phyloP scores from a whole-genome alignment of 2,329 filamentous ascomycete genomes.

The Xylariales sp. region DNA sequence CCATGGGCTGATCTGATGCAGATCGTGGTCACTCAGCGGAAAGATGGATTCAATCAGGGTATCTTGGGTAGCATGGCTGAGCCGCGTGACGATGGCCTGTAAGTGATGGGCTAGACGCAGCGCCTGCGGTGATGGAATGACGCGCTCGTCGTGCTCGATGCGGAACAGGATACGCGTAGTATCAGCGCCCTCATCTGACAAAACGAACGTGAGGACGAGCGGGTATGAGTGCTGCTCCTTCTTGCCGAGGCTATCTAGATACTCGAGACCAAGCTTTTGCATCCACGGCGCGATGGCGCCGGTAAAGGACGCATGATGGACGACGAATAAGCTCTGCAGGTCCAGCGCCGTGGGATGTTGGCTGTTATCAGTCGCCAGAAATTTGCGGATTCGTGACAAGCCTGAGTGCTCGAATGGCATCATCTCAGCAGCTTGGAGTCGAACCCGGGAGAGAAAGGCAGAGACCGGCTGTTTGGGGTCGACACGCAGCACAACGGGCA shows the following conservation, averaged over 20 bases:
- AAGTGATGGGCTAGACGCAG: neutral
- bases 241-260: neutral
- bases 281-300: neutral
- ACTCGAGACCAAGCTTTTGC: neutral
- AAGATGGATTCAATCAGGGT: neutral
- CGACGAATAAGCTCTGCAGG: neutral
- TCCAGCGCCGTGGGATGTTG: neutral
- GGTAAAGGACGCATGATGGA: neutral
- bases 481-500: neutral
- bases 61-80: neutral
- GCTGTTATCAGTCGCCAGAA: neutral
- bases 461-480: neutral
- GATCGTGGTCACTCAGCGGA: neutral
- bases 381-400: neutral
- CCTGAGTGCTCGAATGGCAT: neutral
- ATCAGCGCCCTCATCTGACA: neutral
- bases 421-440: neutral
- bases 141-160: neutral
- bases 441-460: neutral
- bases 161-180: neutral
- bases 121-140: neutral
- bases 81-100: neutral
- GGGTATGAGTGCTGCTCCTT: neutral
- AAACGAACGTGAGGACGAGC: neutral
- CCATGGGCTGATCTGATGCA: neutral